These are phyloP conservation scores for Punica granatum DNA, from an alignment of 345 rosid species.

Conservation along the genomic window DNA sequence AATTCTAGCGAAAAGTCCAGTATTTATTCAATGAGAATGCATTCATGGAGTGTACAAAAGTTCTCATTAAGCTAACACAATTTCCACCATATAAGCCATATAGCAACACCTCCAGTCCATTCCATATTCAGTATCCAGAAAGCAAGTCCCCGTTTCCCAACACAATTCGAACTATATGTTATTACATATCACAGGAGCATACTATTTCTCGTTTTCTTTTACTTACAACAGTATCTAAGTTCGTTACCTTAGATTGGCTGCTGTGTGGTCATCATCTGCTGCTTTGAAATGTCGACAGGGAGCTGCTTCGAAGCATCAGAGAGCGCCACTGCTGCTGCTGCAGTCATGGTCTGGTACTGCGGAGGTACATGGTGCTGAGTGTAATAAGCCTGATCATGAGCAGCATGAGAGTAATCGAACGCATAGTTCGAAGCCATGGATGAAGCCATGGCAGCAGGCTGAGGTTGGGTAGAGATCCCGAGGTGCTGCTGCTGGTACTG, in stretches of 20 bases:
- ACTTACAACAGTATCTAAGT: background rate
- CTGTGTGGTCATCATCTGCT: constrained; percentile 17
- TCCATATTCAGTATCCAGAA: background rate
- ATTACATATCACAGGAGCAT: background rate
- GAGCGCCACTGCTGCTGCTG: constrained; percentile 38
- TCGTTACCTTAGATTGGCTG: background rate
- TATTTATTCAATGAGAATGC: background rate
- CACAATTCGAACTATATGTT: background rate
- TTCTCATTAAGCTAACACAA: background rate
- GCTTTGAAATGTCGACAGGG: constrained; percentile 18
- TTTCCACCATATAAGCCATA: background rate
- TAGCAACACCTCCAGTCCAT: background rate
- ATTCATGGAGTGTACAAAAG: background rate
- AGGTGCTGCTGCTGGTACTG: constrained; percentile 43
- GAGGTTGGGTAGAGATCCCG: constrained; percentile 36
- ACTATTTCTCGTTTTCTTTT: background rate
- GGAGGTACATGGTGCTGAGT: constrained; percentile 42
- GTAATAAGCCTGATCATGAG: constrained; percentile 47
- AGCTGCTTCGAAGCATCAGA: constrained; percentile 55
- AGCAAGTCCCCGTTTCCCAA: background rate
- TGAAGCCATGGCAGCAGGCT: constrained; percentile 16
- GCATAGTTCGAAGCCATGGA: constrained; percentile 25
- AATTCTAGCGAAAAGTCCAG: too few species aligned
- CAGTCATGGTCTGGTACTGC: constrained; percentile 60
- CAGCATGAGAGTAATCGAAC: constrained; percentile 35